Evolutionary conservation across 78 protist genomes (phyloP).

Genomic region (Blattamonas nauphoetae): DNA sequence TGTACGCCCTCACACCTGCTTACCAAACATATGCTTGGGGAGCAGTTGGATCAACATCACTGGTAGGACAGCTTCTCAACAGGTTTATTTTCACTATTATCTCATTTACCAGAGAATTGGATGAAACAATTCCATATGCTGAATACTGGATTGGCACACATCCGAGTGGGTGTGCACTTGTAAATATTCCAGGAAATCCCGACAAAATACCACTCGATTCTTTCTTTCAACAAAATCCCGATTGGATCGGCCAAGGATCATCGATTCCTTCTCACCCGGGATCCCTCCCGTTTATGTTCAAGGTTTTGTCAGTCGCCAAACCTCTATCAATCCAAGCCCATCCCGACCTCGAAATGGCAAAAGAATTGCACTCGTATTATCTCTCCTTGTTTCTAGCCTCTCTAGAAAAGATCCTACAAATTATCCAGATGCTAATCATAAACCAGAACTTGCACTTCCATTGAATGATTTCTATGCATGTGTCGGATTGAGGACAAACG

Average conservation of each 20-base stretch:
- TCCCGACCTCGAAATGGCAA: slow-evolving; percentile 79
- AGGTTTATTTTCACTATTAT: too few species aligned
- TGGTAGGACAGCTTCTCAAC: too few species aligned
- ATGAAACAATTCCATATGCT: slow-evolving; percentile 55
- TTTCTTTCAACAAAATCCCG: background rate
- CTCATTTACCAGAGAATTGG: too few species aligned
- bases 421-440: slow-evolving; percentile 85
- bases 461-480: slow-evolving; percentile 42
- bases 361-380: slow-evolving; percentile 38
- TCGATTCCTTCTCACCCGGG: too few species aligned
- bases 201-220: background rate
- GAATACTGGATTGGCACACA: slow-evolving; percentile 97
- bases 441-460: slow-evolving; percentile 90
- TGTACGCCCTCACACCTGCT: background rate
- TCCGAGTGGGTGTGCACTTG: slow-evolving; percentile 58
- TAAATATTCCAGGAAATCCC: background rate
- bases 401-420: background rate
- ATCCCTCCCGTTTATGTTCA: slow-evolving; percentile 89
- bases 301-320: slow-evolving; percentile 68
- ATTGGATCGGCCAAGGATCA: background rate
- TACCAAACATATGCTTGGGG: slow-evolving; percentile 83
- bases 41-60: too few species aligned
- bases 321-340: slow-evolving; percentile 85
- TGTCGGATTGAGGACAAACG: background rate
- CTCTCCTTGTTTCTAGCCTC: background rate